Conservation (phyloP, 768 basidiomycete genomes). For the Terana coerulea region DNA sequence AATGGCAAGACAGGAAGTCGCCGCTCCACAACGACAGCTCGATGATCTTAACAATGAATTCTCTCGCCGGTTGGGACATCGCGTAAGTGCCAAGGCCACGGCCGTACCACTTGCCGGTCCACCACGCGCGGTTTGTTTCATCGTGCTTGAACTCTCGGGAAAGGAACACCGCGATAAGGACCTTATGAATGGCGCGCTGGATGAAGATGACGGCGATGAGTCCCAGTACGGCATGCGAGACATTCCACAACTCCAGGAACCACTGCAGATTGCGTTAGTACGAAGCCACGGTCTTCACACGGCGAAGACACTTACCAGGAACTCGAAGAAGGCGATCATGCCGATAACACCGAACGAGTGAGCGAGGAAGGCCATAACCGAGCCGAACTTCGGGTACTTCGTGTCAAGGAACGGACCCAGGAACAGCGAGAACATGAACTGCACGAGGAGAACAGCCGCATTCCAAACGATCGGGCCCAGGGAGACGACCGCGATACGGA, state of each 20-base stretch:
- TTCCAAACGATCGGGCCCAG: conserved; percentile 97
- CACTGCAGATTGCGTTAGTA: conserved; percentile 48
- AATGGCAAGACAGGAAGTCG: conserved; percentile 83
- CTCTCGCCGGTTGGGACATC: conserved; percentile 97
- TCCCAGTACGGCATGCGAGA: conserved; percentile 90
- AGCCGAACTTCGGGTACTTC: conserved; percentile 85
- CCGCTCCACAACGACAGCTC: conserved; percentile 95
- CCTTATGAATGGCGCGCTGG: conserved; percentile 90
- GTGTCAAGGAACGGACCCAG: conserved; percentile 87
- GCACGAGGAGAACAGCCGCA: conserved; percentile 75
- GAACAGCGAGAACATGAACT: conserved; percentile 90
- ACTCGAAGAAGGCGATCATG: conserved; percentile 93
- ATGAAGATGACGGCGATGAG: conserved; percentile 89
- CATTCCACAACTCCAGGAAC: conserved; percentile 92
- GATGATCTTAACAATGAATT: conserved; percentile 97
- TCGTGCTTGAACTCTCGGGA: conserved; percentile 99
- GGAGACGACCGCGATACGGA: conserved; percentile 90
- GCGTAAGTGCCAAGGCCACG: conserved; percentile 86
- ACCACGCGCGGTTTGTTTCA: conserved; percentile 98
- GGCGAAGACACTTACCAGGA: conserved; percentile 59
- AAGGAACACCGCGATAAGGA: conserved; percentile 89
- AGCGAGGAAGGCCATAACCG: conserved; percentile 87
- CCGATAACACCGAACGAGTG: conserved; percentile 82
- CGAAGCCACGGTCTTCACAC: not conserved
- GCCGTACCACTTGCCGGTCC: conserved; percentile 98